phyloP scores from a whole-genome alignment of 768 basidiomycete species.

The Auriculariales sp. region DNA sequence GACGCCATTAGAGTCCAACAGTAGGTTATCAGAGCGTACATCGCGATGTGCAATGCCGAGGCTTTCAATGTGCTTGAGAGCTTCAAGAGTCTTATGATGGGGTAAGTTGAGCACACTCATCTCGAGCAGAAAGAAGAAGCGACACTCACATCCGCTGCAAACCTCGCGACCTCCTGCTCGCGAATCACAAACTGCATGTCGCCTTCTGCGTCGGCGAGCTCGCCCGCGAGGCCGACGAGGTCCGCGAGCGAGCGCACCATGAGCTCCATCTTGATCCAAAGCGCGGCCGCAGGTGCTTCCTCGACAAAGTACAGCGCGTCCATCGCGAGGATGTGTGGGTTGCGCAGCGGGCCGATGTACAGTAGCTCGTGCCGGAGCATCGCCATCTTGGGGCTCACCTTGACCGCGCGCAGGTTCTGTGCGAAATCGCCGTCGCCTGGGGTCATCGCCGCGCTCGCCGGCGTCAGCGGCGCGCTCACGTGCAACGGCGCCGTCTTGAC shows the following conservation, averaged over 20 bases:
- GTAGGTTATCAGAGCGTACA: conserved; percentile 69
- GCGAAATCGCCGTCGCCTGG: not conserved
- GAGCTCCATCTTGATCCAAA: conserved; percentile 84
- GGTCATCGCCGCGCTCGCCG: conserved; percentile 8
- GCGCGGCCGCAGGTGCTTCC: conserved; percentile 36
- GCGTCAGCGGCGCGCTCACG: conserved; percentile 13
- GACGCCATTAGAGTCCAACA: conserved; percentile 52
- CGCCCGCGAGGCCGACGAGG: conserved; percentile 42
- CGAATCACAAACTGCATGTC: conserved; percentile 43
- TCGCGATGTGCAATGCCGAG: conserved; percentile 70
- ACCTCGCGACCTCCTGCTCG: conserved; percentile 58
- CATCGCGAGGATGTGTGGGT: conserved; percentile 50
- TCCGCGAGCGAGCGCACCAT: conserved; percentile 84
- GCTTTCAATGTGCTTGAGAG: conserved; percentile 48
- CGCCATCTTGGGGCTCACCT: conserved; percentile 44
- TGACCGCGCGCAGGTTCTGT: conserved; percentile 3
- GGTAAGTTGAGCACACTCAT: not conserved
- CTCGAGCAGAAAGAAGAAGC: conserved; percentile 4
- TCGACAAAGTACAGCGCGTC: conserved; percentile 49
- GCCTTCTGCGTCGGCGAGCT: conserved; percentile 3
- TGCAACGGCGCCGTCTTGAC: conserved; percentile 11
- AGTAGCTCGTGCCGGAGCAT: conserved; percentile 48
- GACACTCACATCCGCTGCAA: conserved; percentile 57
- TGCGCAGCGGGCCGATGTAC: conserved; percentile 40
- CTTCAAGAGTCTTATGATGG: conserved; percentile 38